Evolutionary conservation across 192 early-diverging fungal genomes (phyloP).

Genomic region (Rhizophagus prolifer): DNA sequence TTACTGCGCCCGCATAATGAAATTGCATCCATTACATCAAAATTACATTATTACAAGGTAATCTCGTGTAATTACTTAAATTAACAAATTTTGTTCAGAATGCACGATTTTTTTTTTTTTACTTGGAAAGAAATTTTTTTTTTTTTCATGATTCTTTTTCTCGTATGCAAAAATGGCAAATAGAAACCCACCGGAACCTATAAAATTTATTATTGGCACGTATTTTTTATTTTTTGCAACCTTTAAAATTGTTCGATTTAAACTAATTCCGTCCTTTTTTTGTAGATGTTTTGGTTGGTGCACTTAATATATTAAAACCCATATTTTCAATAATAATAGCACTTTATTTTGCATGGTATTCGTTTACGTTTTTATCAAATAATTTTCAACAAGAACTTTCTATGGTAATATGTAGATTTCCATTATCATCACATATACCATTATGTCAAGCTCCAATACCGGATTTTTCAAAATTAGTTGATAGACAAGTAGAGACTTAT

Average conservation of each 20-base stretch:
- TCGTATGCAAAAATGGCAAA: background rate
- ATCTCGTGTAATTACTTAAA: no score
- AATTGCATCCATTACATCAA: no score
- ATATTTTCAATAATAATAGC: conserved; percentile 14
- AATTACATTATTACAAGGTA: no score
- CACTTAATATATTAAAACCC: conserved; percentile 11
- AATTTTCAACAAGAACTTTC: conserved; percentile 2
- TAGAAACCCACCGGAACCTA: background rate
- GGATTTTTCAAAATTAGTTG: conserved; percentile 49
- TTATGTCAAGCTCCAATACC: conserved; percentile 35
- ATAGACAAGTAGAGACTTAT: conserved; percentile 47
- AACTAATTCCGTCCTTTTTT: background rate
- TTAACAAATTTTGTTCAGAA: no score
- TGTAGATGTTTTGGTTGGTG: conserved; percentile 6
- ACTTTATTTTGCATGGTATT: background rate
- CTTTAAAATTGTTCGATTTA: background rate
- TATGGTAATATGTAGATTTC: background rate
- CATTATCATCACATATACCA: background rate
- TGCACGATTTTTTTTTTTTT: no score
- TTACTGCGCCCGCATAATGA: no score
- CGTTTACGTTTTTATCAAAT: conserved; percentile 6
- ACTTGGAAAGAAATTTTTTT: no score
- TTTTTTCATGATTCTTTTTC: background rate
- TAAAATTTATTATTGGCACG: conserved; percentile 7
- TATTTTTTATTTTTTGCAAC: background rate